phyloP scores from a whole-genome alignment of 805 yeast species.

The Brettanomyces nanus region DNA sequence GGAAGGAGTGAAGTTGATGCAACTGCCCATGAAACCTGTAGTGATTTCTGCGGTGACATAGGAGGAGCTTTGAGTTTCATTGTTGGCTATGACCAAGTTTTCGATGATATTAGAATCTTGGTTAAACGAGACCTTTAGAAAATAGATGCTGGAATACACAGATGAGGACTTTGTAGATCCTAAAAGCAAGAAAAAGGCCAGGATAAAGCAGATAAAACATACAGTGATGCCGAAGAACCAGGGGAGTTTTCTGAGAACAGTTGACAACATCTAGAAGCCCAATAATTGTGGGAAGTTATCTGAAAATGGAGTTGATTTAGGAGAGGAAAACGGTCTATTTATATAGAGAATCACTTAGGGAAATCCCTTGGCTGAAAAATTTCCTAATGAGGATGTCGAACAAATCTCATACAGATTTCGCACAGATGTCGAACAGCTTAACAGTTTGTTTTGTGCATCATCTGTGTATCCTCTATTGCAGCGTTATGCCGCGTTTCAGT shows the following conservation, averaged over 20 bases:
- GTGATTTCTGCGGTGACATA: neutral
- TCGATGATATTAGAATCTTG: constrained; percentile 1
- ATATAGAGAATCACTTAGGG: too few relatives aligned
- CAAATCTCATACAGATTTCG: too few relatives aligned
- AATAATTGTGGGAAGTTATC: too few relatives aligned
- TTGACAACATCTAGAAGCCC: too few relatives aligned
- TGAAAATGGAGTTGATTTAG: too few relatives aligned
- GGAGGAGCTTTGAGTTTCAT: neutral
- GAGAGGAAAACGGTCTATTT: too few relatives aligned
- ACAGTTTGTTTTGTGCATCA: too few relatives aligned
- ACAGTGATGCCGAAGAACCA: neutral
- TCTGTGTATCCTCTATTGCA: too few relatives aligned
- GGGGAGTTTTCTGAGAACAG: neutral
- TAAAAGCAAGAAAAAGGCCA: constrained; percentile 1
- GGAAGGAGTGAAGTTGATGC: neutral
- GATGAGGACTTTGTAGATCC: constrained; percentile 4
- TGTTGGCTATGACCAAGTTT: neutral
- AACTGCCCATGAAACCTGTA: constrained; percentile 3
- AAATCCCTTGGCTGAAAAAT: too few relatives aligned
- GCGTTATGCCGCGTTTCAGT: too few relatives aligned
- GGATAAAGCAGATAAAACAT: constrained; percentile 2
- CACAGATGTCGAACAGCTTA: too few relatives aligned
- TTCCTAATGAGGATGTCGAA: too few relatives aligned
- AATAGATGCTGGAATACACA: neutral
- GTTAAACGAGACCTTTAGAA: constrained; percentile 4